Percentiles rank a stretch among this genome's conserved stretches.
Conservation (phyloP, 345 rosid genomes). For the Salix caprea region DNA sequence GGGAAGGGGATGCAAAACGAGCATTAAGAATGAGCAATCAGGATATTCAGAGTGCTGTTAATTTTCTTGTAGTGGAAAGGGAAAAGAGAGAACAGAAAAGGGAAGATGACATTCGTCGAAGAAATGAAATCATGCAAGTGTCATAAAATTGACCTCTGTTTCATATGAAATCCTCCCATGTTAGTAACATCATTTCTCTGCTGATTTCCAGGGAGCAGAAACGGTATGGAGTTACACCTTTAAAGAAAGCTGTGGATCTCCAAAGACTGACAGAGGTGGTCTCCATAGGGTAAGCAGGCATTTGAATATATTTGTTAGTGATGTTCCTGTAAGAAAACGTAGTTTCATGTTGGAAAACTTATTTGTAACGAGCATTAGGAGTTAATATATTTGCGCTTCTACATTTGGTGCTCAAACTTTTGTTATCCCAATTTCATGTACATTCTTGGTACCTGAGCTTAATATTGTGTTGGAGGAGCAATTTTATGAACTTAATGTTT, state of each 20-base stretch:
- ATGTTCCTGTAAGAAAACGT: not conserved
- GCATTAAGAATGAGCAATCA: slow-evolving; percentile 78
- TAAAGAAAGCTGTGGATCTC: slow-evolving; percentile 78
- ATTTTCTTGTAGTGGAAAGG: slow-evolving; percentile 74
- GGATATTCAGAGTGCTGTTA: slow-evolving; percentile 67
- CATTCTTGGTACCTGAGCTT: not conserved
- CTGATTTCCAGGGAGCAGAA: slow-evolving; percentile 72
- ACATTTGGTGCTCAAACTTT: not conserved
- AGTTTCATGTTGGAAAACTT: not conserved
- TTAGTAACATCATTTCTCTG: slow-evolving; percentile 3
- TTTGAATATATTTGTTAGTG: not conserved
- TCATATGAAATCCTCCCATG: not conserved
- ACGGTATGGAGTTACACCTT: slow-evolving; percentile 70
- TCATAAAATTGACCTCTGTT: not conserved
- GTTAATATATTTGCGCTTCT: not conserved
- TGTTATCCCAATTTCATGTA: not conserved
- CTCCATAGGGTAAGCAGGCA: slow-evolving; percentile 64
- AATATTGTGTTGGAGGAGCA: not conserved
- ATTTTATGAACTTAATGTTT: not conserved
- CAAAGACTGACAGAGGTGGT: slow-evolving; percentile 53
- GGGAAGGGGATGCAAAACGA: slow-evolving; percentile 64
- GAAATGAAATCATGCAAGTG: slow-evolving; percentile 51
- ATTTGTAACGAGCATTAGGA: not conserved
- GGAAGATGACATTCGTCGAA: slow-evolving; percentile 51
- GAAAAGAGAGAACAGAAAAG: slow-evolving; percentile 47